Base-by-base conservation (phyloP, 106 monocot genomes). In the Phalaenopsis equestris region DNA sequence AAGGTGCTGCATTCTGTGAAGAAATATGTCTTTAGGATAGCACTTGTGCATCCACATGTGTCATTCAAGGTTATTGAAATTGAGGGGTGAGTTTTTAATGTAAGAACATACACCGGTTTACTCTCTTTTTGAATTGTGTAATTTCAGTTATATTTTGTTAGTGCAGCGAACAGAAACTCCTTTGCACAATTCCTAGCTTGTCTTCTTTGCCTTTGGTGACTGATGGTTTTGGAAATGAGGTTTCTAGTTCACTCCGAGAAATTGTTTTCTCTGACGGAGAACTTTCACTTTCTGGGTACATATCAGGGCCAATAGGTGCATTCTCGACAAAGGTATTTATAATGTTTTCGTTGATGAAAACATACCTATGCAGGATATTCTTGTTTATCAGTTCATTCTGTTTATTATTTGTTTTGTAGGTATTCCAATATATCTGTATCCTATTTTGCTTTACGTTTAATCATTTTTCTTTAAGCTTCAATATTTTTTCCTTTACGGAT, bases 381-480 rank as follows among this genome's bases (percentile, higher is more conserved):
- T 43, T 55, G 79, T 79, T 39, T 7, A 10, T 38, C 38, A 67
- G n/a, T 76, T 19, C 43, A 55, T 64, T 81, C 37, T 80, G 12
- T 7, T 74, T 81, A 38, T 14, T 37, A 16, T 81, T 81, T 81
- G 17, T 56, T 78, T 84, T 86, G 80, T 91, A 99, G 98, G 91
- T 82, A 82, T 85, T 99, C 77, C 98, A 99, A 72, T 93, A 88
- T 79, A 41, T 99, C 19, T 99, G 98, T 98, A 98, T 98, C 98
- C 98, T 94, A 80, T 80, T 82, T 42, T 41, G 42, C 21, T 39
- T 42, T 73, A 7, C 42, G 56, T 65, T 36, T 6, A 76, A 55
- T 82, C 64, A 21, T 43, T 56, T 30, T 42, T 77, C 37, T 79
- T 48, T 37, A 70, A 67, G 14, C n/a, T 42, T 41, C 23, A 45